Conservation (phyloP, 768 basidiomycete genomes). For the Calocera viscosa region DNA sequence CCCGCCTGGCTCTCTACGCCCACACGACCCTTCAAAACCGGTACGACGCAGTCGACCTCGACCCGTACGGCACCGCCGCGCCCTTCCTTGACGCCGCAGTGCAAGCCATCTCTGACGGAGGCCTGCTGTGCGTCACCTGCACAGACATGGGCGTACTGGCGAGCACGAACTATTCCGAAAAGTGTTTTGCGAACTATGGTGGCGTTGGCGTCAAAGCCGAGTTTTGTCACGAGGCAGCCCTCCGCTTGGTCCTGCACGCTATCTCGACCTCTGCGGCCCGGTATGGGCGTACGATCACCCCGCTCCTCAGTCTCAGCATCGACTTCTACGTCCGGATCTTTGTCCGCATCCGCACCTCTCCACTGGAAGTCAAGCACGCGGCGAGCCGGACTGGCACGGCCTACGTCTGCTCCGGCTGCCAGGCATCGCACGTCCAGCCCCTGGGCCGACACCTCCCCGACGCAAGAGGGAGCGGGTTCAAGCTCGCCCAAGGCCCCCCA, state of each 20-base stretch:
- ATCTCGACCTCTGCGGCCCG: conserved; percentile 77
- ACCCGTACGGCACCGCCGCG: conserved; percentile 94
- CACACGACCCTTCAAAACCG: background rate
- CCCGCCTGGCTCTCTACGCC: background rate
- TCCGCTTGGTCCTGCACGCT: conserved; percentile 79
- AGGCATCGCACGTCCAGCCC: conserved; percentile 70
- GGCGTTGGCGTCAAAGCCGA: conserved; percentile 83
- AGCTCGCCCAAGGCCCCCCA: conserved; percentile 12
- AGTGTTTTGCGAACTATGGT: conserved; percentile 95
- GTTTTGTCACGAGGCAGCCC: conserved; percentile 85
- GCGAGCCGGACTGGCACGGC: conserved; percentile 77
- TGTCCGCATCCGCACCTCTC: conserved; percentile 58
- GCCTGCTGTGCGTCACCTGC: conserved; percentile 87
- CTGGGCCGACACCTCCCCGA: conserved; percentile 63
- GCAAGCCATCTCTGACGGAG: conserved; percentile 77
- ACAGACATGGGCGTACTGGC: conserved; percentile 92
- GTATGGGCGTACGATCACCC: conserved; percentile 86
- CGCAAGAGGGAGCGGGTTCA: conserved; percentile 26
- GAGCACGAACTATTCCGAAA: conserved; percentile 88
- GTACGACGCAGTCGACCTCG: conserved; percentile 88
- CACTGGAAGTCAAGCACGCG: conserved; percentile 72
- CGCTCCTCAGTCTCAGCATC: conserved; percentile 80
- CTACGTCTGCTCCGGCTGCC: conserved; percentile 75
- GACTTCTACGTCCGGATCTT: conserved; percentile 96
- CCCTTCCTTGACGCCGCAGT: conserved; percentile 95